phyloP scores from a whole-genome alignment of 371 early-diverging fungal species.

The Mucor mucedo region DNA sequence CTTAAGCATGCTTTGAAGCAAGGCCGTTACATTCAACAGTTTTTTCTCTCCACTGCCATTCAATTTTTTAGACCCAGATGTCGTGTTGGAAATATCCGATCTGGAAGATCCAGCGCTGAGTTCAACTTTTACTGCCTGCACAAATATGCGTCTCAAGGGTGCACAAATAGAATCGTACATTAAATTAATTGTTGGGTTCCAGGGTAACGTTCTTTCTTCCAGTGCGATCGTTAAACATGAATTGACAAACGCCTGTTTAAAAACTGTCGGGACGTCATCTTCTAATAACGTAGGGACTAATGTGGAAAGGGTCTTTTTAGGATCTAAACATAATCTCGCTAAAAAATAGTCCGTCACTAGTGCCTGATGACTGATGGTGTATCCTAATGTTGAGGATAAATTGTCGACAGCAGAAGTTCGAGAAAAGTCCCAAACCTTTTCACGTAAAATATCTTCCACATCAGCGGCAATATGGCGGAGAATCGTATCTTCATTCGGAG shows the following conservation, averaged over 20 bases:
- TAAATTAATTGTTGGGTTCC: constrained; percentile 69
- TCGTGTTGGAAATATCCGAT: constrained; percentile 25
- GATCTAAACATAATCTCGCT: constrained; percentile 69
- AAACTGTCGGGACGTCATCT: constrained; percentile 63
- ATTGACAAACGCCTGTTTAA: constrained; percentile 73
- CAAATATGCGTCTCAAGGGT: constrained; percentile 70
- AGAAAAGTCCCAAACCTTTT: constrained; percentile 64
- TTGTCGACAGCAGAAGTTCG: constrained; percentile 20
- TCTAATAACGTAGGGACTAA: constrained; percentile 69
- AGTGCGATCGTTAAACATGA: constrained; percentile 68
- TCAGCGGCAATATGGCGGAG: constrained; percentile 69
- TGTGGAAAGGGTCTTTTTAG: constrained; percentile 58
- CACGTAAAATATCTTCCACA: constrained; percentile 70
- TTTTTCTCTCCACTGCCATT: constrained; percentile 6
- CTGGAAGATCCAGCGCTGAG: constrained; percentile 9
- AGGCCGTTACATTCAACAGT: constrained; percentile 4
- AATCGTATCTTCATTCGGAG: constrained; percentile 64
- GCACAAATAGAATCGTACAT: constrained; percentile 69
- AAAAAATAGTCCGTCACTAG: constrained; percentile 73
- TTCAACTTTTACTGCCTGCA: constrained; percentile 33
- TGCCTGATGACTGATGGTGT: constrained; percentile 44
- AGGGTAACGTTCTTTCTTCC: constrained; percentile 68
- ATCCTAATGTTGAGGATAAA: constrained; percentile 51
- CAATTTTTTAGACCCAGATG: constrained; percentile 16
- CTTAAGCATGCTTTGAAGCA: constrained; percentile 32